Conservation (phyloP, 768 basidiomycete genomes). For the Phallus indusiatus region DNA sequence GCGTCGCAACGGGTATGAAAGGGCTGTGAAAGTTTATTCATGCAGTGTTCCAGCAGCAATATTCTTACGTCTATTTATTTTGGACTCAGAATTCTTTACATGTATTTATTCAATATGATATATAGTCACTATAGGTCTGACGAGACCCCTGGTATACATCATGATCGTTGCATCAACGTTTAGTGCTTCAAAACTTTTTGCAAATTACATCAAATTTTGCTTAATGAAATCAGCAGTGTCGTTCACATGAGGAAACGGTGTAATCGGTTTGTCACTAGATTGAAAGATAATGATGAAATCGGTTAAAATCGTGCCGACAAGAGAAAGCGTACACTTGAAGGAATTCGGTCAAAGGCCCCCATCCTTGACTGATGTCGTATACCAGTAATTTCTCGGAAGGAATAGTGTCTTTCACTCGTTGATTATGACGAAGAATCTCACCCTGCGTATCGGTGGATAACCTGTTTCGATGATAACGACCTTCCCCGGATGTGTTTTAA, state of each 20-base stretch:
- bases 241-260: slow-evolving; percentile 3
- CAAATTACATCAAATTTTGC: no score
- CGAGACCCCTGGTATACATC: no score
- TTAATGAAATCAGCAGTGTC: neutral
- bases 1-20: no score
- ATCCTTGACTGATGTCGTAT: neutral
- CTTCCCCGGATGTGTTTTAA: neutral
- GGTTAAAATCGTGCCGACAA: neutral
- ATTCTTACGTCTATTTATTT: no score
- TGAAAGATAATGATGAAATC: neutral
- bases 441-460: neutral
- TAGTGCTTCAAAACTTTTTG: no score
- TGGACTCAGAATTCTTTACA: no score
- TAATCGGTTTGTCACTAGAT: neutral
- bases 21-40: no score
- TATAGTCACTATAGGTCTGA: no score
- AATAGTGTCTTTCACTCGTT: slow-evolving; percentile 1
- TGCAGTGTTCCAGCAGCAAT: no score
- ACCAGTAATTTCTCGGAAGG: slow-evolving; percentile 1
- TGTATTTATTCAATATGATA: no score
- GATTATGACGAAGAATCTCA: slow-evolving; percentile 2
- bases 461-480: neutral
- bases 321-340: neutral
- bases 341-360: slow-evolving; percentile 1
- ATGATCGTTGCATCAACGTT: no score